These are phyloP conservation scores for Phytomonas francai DNA, from an alignment of 208 protist genomes.

Conservation along the genomic window DNA sequence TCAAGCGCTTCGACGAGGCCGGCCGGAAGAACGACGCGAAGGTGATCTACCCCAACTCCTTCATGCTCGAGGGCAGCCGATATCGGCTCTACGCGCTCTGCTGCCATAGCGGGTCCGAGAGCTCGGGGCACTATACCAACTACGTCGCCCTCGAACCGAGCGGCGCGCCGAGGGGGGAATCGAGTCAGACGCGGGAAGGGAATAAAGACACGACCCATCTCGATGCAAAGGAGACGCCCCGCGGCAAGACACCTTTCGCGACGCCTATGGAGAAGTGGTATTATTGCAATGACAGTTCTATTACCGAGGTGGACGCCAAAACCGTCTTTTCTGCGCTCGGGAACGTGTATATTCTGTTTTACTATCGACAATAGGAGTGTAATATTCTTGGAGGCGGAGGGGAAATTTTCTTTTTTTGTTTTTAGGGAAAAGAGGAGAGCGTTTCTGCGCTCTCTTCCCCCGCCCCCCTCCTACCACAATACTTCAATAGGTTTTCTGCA, in stretches of 20 bases:
- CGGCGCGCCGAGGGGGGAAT: not conserved
- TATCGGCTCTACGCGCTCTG: slow-evolving; percentile 70
- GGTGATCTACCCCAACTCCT: slow-evolving; percentile 52
- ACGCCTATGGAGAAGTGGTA: slow-evolving; percentile 32
- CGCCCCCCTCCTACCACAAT: no score
- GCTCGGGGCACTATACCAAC: slow-evolving; percentile 73
- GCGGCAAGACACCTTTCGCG: not conserved
- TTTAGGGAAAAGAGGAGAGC: no score
- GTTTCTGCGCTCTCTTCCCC: no score
- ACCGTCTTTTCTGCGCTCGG: slow-evolving; percentile 35
- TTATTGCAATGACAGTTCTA: slow-evolving; percentile 66
- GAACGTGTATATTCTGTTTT: slow-evolving; percentile 79
- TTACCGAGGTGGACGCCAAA: slow-evolving; percentile 23
- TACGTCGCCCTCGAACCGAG: slow-evolving; percentile 28
- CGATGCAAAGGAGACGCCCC: not conserved
- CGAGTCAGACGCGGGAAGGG: slow-evolving; percentile 2
- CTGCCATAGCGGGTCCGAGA: slow-evolving; percentile 62
- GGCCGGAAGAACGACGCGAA: slow-evolving; percentile 48
- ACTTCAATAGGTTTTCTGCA: no score
- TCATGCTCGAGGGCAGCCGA: slow-evolving; percentile 23
- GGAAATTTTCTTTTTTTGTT: no score
- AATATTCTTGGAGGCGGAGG: not conserved
- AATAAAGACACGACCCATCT: slow-evolving; percentile 4
- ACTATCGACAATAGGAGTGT: slow-evolving; percentile 14
- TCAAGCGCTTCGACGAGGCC: slow-evolving; percentile 69